Conservation (phyloP, 2,329 filamentous ascomycete genomes). For the Microdochium trichocladiopsis region DNA sequence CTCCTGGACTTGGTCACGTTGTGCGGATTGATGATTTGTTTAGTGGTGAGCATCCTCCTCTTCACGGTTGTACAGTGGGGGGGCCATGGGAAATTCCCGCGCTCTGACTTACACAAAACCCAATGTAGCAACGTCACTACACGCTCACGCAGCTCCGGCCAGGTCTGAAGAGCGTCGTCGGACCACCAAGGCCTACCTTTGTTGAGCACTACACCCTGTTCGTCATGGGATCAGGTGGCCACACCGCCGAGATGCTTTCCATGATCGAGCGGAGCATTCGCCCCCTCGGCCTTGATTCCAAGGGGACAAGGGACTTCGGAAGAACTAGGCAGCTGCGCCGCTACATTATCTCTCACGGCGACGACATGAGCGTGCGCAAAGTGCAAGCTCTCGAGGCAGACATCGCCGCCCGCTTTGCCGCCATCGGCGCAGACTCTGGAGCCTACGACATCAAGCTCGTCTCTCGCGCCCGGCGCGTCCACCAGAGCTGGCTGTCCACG, state of each 20-base stretch:
- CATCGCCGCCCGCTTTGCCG: constrained; percentile 18
- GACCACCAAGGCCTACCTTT: background rate
- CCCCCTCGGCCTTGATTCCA: constrained; percentile 34
- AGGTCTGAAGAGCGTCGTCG: background rate
- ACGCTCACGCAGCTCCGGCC: background rate
- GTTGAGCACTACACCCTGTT: constrained; percentile 54
- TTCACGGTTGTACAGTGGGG: background rate
- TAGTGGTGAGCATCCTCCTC: background rate
- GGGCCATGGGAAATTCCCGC: too few relatives aligned
- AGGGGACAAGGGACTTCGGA: background rate
- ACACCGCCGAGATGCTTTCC: constrained; percentile 90
- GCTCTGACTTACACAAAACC: background rate
- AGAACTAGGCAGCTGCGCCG: constrained; percentile 55
- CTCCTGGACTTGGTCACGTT: background rate
- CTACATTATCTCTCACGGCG: constrained; percentile 74
- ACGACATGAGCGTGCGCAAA: constrained; percentile 61
- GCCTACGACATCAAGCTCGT: constrained; percentile 62
- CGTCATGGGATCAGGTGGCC: constrained; percentile 86
- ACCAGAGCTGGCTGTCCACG: constrained; percentile 71
- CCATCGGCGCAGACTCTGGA: constrained; percentile 21
- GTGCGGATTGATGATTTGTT: background rate
- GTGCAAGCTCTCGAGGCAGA: constrained; percentile 48
- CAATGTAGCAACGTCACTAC: background rate
- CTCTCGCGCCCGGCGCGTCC: constrained; percentile 70
- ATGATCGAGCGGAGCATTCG: constrained; percentile 61